Base-by-base conservation (phyloP, 2,329 filamentous ascomycete species). In the Verticillium tricorpus region DNA sequence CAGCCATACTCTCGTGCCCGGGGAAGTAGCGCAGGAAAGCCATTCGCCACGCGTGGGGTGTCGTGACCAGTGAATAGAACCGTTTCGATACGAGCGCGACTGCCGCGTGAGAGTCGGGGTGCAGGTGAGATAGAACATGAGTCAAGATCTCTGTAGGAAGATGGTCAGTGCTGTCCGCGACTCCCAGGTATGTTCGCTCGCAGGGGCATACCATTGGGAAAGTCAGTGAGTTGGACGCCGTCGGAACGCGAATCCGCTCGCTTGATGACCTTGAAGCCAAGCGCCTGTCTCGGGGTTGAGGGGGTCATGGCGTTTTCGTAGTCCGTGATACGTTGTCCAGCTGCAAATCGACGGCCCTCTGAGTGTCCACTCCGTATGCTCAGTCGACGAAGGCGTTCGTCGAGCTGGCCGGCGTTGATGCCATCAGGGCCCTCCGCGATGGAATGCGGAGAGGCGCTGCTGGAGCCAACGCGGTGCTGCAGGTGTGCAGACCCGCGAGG, bases 21-120 rank as follows among this genome's bases (percentile, higher is more conserved):
- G 92, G 92, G 69, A 98, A 99, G 77, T 89, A 94, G 65, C 93
- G 92, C 68, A 92, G 85, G 72, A 98, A 98, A 6, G 93, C 94
- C 72, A 93, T 91, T 65, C 92, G 88, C 94, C 94, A 98, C 8
- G 93, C 93, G 76, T 97, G 92, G 17, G 93, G 92, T 1, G 91
- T 94, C 5, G 92, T 97, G 61, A 98, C 90, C 50, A 98, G 81
- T 59, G 84, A 83, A 74, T 96, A 91, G 72, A 98, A 96, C 60
- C 91, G 90, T 70, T 88, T 91, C 37, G 92, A 97, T 34, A 98
- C 92, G 58, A 96, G 83, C 19, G 93, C 89, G 12, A 97, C 89
- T 11, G 89, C 85, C 19, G 89, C 88, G 68, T 98, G 85, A 28
- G 94, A 93, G 65, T 91, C 86, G 11, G 93, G 92, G 59, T 93